These are phyloP conservation scores for Monilinia laxa DNA, from an alignment of 2,329 filamentous ascomycete species.

Conservation along the genomic window DNA sequence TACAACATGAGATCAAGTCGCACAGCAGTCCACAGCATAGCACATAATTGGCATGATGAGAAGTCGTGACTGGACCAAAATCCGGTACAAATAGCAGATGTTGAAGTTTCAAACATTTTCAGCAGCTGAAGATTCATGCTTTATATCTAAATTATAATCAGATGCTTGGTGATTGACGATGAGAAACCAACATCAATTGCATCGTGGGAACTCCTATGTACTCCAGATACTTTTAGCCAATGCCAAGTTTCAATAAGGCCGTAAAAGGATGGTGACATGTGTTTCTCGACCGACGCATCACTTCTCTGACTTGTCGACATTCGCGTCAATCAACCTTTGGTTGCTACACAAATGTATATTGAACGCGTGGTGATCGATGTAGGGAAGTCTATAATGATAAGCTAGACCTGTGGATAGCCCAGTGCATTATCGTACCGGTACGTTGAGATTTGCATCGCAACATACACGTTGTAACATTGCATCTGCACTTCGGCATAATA, in stretches of 20 bases:
- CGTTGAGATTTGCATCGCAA: constrained; percentile 13
- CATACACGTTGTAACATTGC: constrained; percentile 2
- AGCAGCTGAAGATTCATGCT: not conserved
- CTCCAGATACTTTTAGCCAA: not conserved
- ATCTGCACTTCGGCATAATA: constrained; percentile 6
- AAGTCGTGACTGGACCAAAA: not conserved
- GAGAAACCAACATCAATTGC: not conserved
- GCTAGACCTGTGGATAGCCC: not conserved
- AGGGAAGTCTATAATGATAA: not conserved
- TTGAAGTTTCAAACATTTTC: not conserved
- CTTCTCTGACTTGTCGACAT: constrained; percentile 9
- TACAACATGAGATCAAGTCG: constrained; percentile 7
- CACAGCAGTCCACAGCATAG: constrained; percentile 1
- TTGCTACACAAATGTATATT: constrained; percentile 17
- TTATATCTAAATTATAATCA: not conserved
- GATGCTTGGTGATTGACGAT: not conserved
- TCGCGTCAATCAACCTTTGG: constrained; percentile 1
- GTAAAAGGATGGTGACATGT: not conserved
- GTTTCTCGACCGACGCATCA: constrained; percentile 11
- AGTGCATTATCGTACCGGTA: constrained; percentile 20
- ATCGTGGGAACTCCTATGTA: not conserved
- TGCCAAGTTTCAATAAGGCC: not conserved
- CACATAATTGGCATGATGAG: constrained; percentile 3
- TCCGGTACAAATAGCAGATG: constrained; percentile 6
- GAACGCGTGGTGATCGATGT: constrained; percentile 17